These are phyloP conservation scores for Kodamaea sp. DNA, from an alignment of 1,139 yeast genomes.

Conservation along the genomic window DNA sequence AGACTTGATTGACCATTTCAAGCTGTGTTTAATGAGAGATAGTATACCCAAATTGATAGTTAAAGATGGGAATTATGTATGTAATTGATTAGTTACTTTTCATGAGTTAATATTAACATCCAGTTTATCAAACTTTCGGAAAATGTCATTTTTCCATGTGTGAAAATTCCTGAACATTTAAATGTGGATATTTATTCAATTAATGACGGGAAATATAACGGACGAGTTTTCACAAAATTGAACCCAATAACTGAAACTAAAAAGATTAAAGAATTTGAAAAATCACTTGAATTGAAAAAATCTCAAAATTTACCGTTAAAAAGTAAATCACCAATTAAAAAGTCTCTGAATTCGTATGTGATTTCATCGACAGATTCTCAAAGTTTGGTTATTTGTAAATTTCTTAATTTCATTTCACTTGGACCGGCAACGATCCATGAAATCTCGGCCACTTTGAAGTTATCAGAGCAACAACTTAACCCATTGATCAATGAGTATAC, in stretches of 20 bases:
- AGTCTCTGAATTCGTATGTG: slow-evolving; percentile 17
- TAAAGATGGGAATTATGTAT: slow-evolving; percentile 32
- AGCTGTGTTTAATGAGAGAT: slow-evolving; percentile 15
- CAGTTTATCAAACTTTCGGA: slow-evolving; percentile 32
- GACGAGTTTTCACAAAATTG: slow-evolving; percentile 32
- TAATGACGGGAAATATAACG: slow-evolving; percentile 21
- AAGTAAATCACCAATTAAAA: slow-evolving; percentile 5
- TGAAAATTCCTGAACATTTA: slow-evolving; percentile 33
- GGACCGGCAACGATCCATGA: slow-evolving; percentile 33
- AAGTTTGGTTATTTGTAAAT: slow-evolving; percentile 21
- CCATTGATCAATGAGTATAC: slow-evolving; percentile 17
- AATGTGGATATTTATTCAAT: slow-evolving; percentile 34
- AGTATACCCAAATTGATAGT: slow-evolving; percentile 33
- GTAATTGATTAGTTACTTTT: slow-evolving; percentile 11
- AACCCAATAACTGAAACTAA: slow-evolving; percentile 32
- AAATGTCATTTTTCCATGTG: slow-evolving; percentile 30
- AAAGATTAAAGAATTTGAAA: slow-evolving; percentile 22
- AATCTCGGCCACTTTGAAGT: slow-evolving; percentile 13
- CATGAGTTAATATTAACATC: slow-evolving; percentile 2
- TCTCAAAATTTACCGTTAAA: slow-evolving; percentile 5
- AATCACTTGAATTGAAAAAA: slow-evolving; percentile 10
- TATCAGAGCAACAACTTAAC: slow-evolving; percentile 8
- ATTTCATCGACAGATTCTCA: slow-evolving; percentile 21
- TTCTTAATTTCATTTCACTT: slow-evolving; percentile 34
- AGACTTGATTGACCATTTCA: slow-evolving; percentile 24